Conservation (phyloP, 2,329 filamentous ascomycete genomes). For the Chaetothyriales sp. region DNA sequence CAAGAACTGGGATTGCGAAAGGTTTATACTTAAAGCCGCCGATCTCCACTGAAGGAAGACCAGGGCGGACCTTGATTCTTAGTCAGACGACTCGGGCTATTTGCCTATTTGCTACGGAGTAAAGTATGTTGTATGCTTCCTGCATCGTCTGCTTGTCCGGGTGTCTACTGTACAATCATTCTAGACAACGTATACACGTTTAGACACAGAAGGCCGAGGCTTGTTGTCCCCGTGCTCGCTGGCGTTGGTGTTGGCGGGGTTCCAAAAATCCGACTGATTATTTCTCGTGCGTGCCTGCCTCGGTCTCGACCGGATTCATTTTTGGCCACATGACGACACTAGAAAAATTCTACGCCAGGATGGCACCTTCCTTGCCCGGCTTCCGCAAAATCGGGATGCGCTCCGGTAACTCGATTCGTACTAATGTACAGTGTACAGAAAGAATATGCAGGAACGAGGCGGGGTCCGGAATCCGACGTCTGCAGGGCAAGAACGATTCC, state of each 20-base stretch:
- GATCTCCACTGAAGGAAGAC: neutral
- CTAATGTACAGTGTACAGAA: neutral
- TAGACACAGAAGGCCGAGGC: too few relatives aligned
- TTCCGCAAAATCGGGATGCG: neutral
- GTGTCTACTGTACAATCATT: too few relatives aligned
- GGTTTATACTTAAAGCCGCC: neutral
- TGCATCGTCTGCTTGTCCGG: too few relatives aligned
- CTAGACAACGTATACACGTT: too few relatives aligned
- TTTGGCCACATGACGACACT: neutral
- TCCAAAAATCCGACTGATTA: too few relatives aligned
- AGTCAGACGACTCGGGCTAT: neutral
- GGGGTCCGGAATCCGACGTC: neutral
- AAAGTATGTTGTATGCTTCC: too few relatives aligned
- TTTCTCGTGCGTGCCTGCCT: neutral
- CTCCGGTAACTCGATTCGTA: neutral
- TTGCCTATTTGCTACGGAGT: too few relatives aligned
- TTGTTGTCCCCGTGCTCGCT: too few relatives aligned
- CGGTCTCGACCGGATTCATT: neutral
- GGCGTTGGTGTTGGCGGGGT: too few relatives aligned
- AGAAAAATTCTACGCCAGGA: neutral
- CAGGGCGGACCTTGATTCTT: neutral
- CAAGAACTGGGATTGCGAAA: neutral
- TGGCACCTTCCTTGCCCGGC: neutral
- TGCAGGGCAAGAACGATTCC: too few relatives aligned
- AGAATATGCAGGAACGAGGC: neutral